Percentiles rank a stretch among this genome's conserved stretches.
Conservation (phyloP, 1,284 basidiomycete species). For the Sutorius eximius region DNA sequence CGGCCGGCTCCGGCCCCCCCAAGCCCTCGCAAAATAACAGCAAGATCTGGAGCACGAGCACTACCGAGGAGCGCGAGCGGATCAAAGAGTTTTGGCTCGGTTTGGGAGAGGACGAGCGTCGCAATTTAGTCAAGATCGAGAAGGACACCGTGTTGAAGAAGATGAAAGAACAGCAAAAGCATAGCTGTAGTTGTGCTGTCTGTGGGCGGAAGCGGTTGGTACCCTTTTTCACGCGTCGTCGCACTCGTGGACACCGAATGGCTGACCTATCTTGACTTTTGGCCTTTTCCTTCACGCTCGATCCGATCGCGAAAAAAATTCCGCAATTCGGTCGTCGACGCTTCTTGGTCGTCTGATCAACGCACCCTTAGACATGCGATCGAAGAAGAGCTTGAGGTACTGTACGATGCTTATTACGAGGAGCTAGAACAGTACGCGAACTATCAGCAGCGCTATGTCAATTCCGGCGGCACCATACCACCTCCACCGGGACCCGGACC, state of each 20-base stretch:
- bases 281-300: conserved; percentile 23
- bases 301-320: conserved; percentile 24
- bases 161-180: conserved; percentile 99
- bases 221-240: conserved; percentile 31
- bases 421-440: conserved; percentile 98
- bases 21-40: conserved; percentile 42
- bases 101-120: conserved; percentile 84
- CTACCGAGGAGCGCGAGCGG: conserved; percentile 89
- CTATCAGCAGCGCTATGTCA: conserved; percentile 92
- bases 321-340: conserved; percentile 11
- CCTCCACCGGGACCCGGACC: conserved; percentile 96
- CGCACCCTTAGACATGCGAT: conserved; percentile 76
- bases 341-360: conserved; percentile 24
- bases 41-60: conserved; percentile 90
- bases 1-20: conserved; percentile 36
- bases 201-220: conserved; percentile 94
- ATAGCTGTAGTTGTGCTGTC: conserved; percentile 93
- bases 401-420: conserved; percentile 99
- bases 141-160: conserved; percentile 95
- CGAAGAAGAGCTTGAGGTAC: conserved; percentile 97
- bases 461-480: conserved; percentile 80
- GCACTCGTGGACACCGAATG: conserved; percentile 28
- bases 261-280: conserved; percentile 38
- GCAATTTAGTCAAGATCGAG: conserved; percentile 92
- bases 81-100: conserved; percentile 98